These are phyloP conservation scores for Boletus sensibilis DNA, from an alignment of 768 basidiomycete species.

Conservation along the genomic window DNA sequence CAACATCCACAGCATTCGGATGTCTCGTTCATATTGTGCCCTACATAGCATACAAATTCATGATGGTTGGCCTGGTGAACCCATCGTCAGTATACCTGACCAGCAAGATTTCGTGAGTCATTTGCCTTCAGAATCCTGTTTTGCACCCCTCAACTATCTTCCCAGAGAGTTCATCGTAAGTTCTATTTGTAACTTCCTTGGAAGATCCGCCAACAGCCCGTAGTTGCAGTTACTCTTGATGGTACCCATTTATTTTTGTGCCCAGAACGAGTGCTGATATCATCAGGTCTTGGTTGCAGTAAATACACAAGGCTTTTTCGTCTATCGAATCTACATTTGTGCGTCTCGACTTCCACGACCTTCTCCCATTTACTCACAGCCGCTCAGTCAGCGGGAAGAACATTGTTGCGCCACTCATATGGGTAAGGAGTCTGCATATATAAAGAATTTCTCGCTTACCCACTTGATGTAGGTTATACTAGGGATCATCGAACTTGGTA, in stretches of 20 bases:
- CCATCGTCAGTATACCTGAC: not conserved
- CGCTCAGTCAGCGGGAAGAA: conserved; percentile 7
- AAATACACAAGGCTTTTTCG: conserved; percentile 10
- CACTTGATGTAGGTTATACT: not conserved
- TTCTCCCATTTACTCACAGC: not conserved
- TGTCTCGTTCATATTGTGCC: not conserved
- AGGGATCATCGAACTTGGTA: conserved; percentile 6
- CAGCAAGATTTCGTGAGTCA: not conserved
- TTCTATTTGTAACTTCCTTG: not conserved
- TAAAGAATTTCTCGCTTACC: not conserved
- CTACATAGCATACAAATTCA: conserved; percentile 3
- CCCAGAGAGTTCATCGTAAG: conserved; percentile 3
- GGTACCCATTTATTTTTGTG: not conserved
- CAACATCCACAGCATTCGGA: no score
- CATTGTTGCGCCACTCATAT: not conserved
- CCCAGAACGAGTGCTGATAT: not conserved
- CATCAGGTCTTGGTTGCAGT: conserved; percentile 3
- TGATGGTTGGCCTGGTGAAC: not conserved
- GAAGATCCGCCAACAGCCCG: not conserved
- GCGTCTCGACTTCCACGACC: not conserved
- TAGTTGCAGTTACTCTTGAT: conserved; percentile 2
- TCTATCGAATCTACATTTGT: conserved; percentile 18
- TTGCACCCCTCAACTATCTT: not conserved
- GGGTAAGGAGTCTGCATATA: not conserved
- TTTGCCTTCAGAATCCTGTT: not conserved